A percentile compares a stretch with the other conserved stretches of the same genome.
Evolutionary conservation across 73 alveolate species (phyloP).

Genomic region (Symbiodinium pilosum): DNA sequence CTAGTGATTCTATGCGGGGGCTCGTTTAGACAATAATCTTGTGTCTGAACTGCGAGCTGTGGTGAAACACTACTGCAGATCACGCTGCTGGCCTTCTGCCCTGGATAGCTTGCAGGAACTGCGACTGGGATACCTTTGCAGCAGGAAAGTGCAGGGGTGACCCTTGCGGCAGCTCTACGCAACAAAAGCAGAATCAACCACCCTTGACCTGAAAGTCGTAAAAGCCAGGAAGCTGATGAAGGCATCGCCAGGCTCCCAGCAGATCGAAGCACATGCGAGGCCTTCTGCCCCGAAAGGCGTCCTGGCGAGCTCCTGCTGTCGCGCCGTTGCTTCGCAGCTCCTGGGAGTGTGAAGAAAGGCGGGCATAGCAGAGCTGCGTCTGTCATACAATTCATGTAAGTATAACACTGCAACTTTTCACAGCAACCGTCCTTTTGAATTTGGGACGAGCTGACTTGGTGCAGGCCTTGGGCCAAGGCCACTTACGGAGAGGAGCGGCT

Average conservation of each 20-base stretch:
- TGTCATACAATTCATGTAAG: too few relatives aligned
- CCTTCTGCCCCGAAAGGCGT: neutral
- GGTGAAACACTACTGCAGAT: too few relatives aligned
- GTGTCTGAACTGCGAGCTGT: too few relatives aligned
- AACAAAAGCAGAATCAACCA: too few relatives aligned
- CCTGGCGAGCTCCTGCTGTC: neutral
- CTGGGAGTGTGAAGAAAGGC: neutral
- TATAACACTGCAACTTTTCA: too few relatives aligned
- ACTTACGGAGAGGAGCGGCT: conserved; percentile 10
- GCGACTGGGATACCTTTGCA: neutral
- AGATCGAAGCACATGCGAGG: neutral
- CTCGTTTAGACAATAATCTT: too few relatives aligned
- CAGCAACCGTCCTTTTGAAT: neutral
- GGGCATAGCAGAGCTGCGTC: too few relatives aligned
- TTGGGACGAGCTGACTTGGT: neutral
- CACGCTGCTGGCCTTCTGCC: neutral
- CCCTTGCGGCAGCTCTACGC: too few relatives aligned
- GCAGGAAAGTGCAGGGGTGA: too few relatives aligned
- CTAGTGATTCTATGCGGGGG: too few relatives aligned
- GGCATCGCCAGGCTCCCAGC: conserved; percentile 13
- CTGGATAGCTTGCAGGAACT: conserved; percentile 20
- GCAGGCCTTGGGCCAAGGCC: neutral
- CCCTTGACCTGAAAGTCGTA: too few relatives aligned
- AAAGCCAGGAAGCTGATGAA: neutral
- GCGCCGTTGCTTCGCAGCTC: neutral